These are phyloP conservation scores for Aureobasidium vineae DNA, from an alignment of 2,329 filamentous ascomycete genomes.

Conservation along the genomic window DNA sequence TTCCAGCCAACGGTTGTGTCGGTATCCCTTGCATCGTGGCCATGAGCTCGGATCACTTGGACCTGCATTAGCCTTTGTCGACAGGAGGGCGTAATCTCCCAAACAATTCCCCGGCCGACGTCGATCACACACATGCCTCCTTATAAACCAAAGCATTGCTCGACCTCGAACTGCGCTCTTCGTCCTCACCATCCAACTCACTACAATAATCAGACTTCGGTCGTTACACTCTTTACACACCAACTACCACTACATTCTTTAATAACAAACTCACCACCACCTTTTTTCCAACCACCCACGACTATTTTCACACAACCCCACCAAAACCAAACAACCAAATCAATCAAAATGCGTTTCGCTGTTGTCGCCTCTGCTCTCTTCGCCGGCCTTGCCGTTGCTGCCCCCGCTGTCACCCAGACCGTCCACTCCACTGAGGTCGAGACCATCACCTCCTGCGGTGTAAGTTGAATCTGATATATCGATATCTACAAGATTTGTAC, in stretches of 20 bases:
- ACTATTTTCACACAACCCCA: slow-evolving; percentile 27
- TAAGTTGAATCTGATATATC: neutral
- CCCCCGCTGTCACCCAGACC: slow-evolving; percentile 24
- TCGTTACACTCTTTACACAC: slow-evolving; percentile 35
- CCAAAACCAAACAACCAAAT: slow-evolving; percentile 27
- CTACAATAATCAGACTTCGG: slow-evolving; percentile 33
- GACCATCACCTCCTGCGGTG: slow-evolving; percentile 30
- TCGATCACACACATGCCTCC: neutral
- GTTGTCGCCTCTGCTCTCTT: slow-evolving; percentile 34
- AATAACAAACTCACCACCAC: slow-evolving; percentile 25
- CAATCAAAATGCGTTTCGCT: slow-evolving; percentile 36
- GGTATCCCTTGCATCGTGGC: slow-evolving; percentile 22
- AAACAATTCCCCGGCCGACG: slow-evolving; percentile 17
- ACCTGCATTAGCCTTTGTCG: slow-evolving; percentile 20
- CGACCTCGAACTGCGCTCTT: neutral
- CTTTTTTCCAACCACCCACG: slow-evolving; percentile 26
- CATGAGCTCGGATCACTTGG: slow-evolving; percentile 7
- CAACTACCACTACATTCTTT: slow-evolving; percentile 30
- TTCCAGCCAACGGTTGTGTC: slow-evolving; percentile 16
- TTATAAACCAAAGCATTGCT: slow-evolving; percentile 21
- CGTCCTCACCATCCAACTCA: slow-evolving; percentile 19
- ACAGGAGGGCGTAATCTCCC: slow-evolving; percentile 22
- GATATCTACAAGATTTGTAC: neutral
- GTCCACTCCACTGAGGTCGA: slow-evolving; percentile 29
- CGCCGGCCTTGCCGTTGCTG: slow-evolving; percentile 30